Base-by-base conservation (phyloP, 495 filamentous ascomycete genomes). In the Evernia prunastri region DNA sequence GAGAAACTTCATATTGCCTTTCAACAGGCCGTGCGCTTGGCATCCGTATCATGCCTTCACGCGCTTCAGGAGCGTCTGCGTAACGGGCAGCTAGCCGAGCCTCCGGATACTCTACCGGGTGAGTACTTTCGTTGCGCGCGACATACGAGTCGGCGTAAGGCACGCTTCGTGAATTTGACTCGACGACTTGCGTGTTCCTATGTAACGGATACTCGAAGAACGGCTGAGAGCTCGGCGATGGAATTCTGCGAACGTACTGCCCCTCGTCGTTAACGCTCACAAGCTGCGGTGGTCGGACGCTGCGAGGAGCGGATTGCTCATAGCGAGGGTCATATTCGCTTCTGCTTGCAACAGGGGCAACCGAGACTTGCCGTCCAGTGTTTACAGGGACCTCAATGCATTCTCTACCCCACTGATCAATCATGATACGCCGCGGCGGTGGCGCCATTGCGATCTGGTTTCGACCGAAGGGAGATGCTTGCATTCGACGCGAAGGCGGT, bases 361-460 rank as follows among this genome's bases (percentile, higher is more conserved):
- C 68, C 7, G 80, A 81, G 35, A 80, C 75, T 39, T 80, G 72
- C 37, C 78, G 62, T 20, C 76, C 68, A 15, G 75, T 72, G 27
- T 82, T 74, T 25, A 81, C 70, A 10, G 85, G 73, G 39, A 80
- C 79, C 70, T 89, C 87, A 56, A 87, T 75, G 68, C 86, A 92
- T 69, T 89, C 80, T 63, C 85, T 85, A 29, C 89, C 89, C 73
- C 82, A 84, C 60, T 87, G 81, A 71, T 91, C 88, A 56, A 91
- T 75, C 53, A 90, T 74, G 63, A 90, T 84, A 57, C 88, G 82
- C 2, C 83, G 80, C 31, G 79, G 79, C 33, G 82, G 79, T 35
- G 87, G 84, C 37, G 82, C 80, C 70, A 86, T 81, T 65, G 86
- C 78, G 13, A 78, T 73, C 20, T 71, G 68, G 31, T 71, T 71